phyloP scores from a whole-genome alignment of 345 rosid species.

The Leavenworthia alabamica region DNA sequence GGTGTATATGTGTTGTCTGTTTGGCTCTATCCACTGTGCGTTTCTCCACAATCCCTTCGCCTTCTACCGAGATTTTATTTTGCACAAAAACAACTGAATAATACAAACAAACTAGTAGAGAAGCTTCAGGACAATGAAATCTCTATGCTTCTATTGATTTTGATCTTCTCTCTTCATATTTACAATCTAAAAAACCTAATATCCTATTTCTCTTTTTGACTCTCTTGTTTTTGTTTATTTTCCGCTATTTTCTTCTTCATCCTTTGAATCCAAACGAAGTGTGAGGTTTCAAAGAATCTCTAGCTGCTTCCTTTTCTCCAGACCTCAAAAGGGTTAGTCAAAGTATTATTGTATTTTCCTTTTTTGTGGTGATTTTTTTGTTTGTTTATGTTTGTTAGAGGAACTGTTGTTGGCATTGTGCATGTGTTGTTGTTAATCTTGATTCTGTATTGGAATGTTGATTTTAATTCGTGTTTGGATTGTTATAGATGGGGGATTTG shows the following conservation, averaged over 20 bases:
- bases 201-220: neutral
- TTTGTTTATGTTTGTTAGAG: neutral
- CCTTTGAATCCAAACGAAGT: slow-evolving; percentile 10
- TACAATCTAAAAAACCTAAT: neutral
- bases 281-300: neutral
- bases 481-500: slow-evolving; percentile 3
- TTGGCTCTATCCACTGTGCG: slow-evolving; percentile 23
- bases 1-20: neutral
- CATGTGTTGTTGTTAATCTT: slow-evolving; percentile 23
- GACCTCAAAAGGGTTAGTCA: slow-evolving; percentile 3
- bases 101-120: neutral
- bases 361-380: neutral
- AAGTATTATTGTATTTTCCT: neutral
- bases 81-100: neutral
- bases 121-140: slow-evolving; percentile 8
- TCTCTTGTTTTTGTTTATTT: slow-evolving; percentile 2
- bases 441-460: slow-evolving; percentile 9
- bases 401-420: slow-evolving; percentile 28
- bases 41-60: slow-evolving; percentile 21
- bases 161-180: neutral
- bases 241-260: neutral
- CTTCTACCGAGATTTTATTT: slow-evolving; percentile 20
- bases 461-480: slow-evolving; percentile 3
- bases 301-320: neutral
- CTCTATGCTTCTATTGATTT: neutral